Percentiles rank a stretch among this genome's conserved stretches.
Conservation (phyloP, 1,284 basidiomycete genomes). For the Ceratorhiza oryzae-sativae region DNA sequence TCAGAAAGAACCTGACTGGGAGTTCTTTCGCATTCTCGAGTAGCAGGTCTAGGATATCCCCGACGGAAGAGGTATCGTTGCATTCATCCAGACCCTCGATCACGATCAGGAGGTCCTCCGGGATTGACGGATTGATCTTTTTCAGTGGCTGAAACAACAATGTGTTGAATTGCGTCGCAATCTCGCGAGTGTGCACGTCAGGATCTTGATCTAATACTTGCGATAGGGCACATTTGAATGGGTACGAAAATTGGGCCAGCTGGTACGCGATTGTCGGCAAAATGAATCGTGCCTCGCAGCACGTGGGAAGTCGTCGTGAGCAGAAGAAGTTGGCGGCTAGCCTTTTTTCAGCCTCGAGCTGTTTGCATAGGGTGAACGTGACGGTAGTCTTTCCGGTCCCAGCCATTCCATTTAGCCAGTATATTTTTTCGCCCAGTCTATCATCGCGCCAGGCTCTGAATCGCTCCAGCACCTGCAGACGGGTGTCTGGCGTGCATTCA, state of each 20-base stretch:
- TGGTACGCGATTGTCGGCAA: conserved; percentile 40
- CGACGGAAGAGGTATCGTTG: not conserved
- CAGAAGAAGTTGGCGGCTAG: conserved; percentile 50
- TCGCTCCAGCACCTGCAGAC: conserved; percentile 35
- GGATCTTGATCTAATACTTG: not conserved
- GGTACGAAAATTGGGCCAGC: conserved; percentile 23
- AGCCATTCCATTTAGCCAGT: conserved; percentile 47
- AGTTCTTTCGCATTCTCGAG: not conserved
- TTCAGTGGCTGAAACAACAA: conserved; percentile 26
- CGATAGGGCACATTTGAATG: conserved; percentile 6
- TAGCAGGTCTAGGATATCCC: conserved; percentile 18
- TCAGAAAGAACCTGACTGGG: conserved; percentile 34
- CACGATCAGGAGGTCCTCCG: conserved; percentile 13
- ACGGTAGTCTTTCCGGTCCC: conserved; percentile 47
- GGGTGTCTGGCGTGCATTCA: conserved; percentile 37
- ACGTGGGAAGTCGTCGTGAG: conserved; percentile 42
- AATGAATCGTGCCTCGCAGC: conserved; percentile 28
- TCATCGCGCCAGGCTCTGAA: conserved; percentile 40
- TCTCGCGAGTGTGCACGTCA: not conserved
- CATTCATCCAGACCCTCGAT: conserved; percentile 42
- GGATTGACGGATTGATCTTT: not conserved
- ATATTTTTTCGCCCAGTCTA: conserved; percentile 38
- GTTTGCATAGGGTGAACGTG: conserved; percentile 44
- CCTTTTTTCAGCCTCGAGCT: conserved; percentile 14
- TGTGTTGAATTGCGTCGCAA: conserved; percentile 24